Conservation (phyloP, 805 yeast genomes). For the Spathaspora girioi region DNA sequence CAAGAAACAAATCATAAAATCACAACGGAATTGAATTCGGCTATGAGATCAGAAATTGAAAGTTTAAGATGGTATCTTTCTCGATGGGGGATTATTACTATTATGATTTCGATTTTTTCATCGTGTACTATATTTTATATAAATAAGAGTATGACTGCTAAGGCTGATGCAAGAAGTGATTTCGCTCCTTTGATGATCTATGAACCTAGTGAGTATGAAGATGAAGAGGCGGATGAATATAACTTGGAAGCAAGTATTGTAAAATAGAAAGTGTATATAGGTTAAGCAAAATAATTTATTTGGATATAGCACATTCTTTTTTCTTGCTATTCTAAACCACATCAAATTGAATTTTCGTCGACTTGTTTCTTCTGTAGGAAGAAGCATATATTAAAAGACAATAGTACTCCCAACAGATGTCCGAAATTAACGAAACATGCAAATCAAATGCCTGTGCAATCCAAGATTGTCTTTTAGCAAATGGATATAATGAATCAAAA, state of each 20-base stretch:
- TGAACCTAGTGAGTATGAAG: constrained; percentile 48
- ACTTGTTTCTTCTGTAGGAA: not conserved
- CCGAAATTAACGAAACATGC: constrained; percentile 43
- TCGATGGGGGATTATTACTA: constrained; percentile 78
- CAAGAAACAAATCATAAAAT: constrained; percentile 85
- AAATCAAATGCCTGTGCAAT: constrained; percentile 80
- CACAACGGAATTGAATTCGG: constrained; percentile 75
- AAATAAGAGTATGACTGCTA: constrained; percentile 15
- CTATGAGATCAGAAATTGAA: constrained; percentile 82
- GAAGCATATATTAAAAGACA: no score
- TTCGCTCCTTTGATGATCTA: constrained; percentile 41
- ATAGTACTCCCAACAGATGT: no score
- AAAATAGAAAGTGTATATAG: not conserved
- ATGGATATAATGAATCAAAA: constrained; percentile 66
- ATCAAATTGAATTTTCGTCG: not conserved
- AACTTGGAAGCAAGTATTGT: constrained; percentile 40
- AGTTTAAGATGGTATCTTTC: constrained; percentile 91
- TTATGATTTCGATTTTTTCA: constrained; percentile 60
- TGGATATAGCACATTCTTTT: no score
- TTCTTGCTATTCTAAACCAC: not conserved
- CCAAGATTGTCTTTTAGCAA: constrained; percentile 67
- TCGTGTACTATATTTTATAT: constrained; percentile 53
- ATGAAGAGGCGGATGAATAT: constrained; percentile 43
- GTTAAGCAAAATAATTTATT: no score
- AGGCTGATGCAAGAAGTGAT: constrained; percentile 13